Evolutionary conservation across 1,284 basidiomycete species (phyloP), one percentile per base, ranked within the genome.

Genomic region (Leccinum huronense): DNA sequence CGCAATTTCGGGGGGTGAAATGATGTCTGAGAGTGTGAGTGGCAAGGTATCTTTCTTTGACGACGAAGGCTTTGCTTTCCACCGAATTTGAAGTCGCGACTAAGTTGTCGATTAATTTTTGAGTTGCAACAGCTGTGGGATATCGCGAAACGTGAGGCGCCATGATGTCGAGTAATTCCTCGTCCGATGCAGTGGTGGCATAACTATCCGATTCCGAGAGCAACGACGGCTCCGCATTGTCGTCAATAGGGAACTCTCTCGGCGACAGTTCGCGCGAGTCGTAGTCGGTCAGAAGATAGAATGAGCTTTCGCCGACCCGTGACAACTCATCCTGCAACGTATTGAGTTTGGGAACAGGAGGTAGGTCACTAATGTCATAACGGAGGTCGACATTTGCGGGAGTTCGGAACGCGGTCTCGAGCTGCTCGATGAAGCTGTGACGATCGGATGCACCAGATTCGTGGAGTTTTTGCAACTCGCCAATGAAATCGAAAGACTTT

Each of bases 401-500:
- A 0, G 89, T 90, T 63, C 83, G 82, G 80, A 93, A 93, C 0
- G 90, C 90, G 59, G 81, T 86, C 76, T 92, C 91, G 10, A 93
- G 77, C 73, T 92, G 89, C 73, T 93, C 91, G 3, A 95, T 86
- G 71, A 95, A 95, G 74, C 91, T 93, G 6, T 78, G 80, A 4
- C 91, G 78, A 69, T 90, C 85, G 0, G 86, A 86, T 3, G 73
- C 86, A 31, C 89, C 89, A 6, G 84, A 86, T 69, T 88, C 86
- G 63, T 88, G 88, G 54, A 95, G 81, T 67, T 80, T 85, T 72
- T 83, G 80, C 58, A 93, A 79, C 74, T 94, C 93, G 27, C 86
- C 88, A 0, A 92, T 94, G 23, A 95, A 95, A 73, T 95, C 93
- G 68, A 95, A 95, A 1, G 89, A 91, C 69, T 84, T 86, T 76